Evolutionary conservation across 2,329 filamentous ascomycete species (phyloP), one percentile per base, ranked within the genome.

Genomic region (Calcarisporium arbuscula): DNA sequence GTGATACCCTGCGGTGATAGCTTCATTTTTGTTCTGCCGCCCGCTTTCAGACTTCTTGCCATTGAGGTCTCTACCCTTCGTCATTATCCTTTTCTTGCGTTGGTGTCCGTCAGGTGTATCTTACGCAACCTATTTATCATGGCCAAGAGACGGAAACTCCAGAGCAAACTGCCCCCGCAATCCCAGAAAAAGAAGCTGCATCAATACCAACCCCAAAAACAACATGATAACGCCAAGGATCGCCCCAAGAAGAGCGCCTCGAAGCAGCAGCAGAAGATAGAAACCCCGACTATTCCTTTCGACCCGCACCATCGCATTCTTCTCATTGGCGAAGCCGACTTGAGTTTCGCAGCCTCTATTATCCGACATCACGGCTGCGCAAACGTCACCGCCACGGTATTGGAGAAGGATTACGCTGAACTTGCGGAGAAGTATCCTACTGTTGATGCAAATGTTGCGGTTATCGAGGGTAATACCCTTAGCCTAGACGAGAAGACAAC

Each of bases 301-400:
- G 57, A 68, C 17, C 62, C 72, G 25, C 61, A 72, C 47, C 77
- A 88, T 45, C 64, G 72, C 48, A 86, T 90, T 43, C 75, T 92
- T 6, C 73, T 90, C 4, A 62, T 90, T 33, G 85, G 85, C 49
- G 85, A 92, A 54, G 85, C 78, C 45, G 85, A 94, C 58, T 76
- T 92, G 52, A 87, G 82, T 54, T 90, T 88, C 56, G 74, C 84
- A 10, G 71, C 72, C 19, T 80, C 77, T 3, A 68, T 90, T 3
- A 67, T 82, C 34, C 58, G 69, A 34, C 68, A 82, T 49, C 82
- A 87, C 60, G 69, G 66, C 45, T 85, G 79, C 62, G 69, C 64
- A 40, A 67, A 79, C 49, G 57, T 90, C 6, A 81, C 76, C 0
- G 83, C 82, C 23, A 88, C 84, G 3, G 77, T 82, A 12, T 70